Base-by-base conservation (phyloP, 495 filamentous ascomycete genomes). In the Neurospora sp. region DNA sequence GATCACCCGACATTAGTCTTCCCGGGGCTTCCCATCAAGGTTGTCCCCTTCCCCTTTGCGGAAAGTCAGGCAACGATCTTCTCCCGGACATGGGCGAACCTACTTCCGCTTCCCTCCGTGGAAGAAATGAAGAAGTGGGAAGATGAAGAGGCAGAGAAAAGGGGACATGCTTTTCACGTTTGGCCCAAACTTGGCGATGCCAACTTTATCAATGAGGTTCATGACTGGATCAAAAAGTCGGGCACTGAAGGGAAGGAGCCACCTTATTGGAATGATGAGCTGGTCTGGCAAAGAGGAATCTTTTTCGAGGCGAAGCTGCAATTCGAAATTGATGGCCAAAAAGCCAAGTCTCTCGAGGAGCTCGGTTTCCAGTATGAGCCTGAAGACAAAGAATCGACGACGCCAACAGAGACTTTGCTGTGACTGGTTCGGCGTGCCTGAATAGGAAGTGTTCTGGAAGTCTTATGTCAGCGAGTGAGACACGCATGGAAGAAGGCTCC, bases 51-150 rank as follows among this genome's bases (percentile, higher is more conserved):
- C 77, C 90, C 92, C 4, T 77, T 94, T 7, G 84, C 89, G 1
- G 92, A 97, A 78, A 88, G 86, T n/a, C 94, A 97, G 78, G 90
- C 89, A 4, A 90, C 93, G 11, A 85, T 92, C 3, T 86, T 97
- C 72, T 89, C 93, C 15, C 87, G 93, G 5, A 87, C 93, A 3
- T 97, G 90, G 89, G 88, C 92, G 0, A 88, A 89, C 38, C 81
- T 89, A 0, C 84, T 97, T 3, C 75, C 75, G 0, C 83, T 97
- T 10, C 95, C 94, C 0, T 75, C 86, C 0, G 76, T 74, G 15
- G 78, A 79, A 9, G 88, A 89, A 37, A 96, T 97, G 91, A 76
- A 81, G 73, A 76, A 73, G 7, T 96, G 92, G 92, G 81, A 80
- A 69, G 75, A 78, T 5, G 81, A 80, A 19, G 77, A 80, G 48